Base-by-base conservation (phyloP, 129 eudicot species). In the Solidago caesia region DNA sequence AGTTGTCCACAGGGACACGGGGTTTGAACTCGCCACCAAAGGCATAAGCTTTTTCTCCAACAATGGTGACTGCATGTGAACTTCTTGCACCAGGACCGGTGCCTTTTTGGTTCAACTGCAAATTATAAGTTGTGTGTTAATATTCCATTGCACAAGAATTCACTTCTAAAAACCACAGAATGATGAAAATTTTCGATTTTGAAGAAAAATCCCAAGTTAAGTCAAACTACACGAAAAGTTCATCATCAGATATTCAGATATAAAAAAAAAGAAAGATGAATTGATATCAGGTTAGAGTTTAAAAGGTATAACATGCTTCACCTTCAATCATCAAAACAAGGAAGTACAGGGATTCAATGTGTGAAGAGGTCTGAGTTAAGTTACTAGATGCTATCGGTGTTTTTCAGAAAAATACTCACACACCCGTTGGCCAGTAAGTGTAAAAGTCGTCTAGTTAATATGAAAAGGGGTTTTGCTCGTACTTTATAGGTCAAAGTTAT, bases 21-120 rank as follows among this genome's bases (percentile, higher is more conserved):
- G 98, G 98, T 12, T 81, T 77, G 86, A 88, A 87, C 71, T 94
- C 98, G 10, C 98, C 97, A 41, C 98, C 98, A 71, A 94, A 94
- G 59, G 93, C 89, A 48, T 94, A 94, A 16, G 85, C 89, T 68
- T 91, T 94, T 45, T 82, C 80, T 51, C 96, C 97, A 55, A 91
- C 93, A 25, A 87, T 77, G 53, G 97, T 81, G 75, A 94, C 81
- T 42, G 97, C 91, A 72, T 94, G 98, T 33, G 98, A 94, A 82
- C 98, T 93, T 85, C 97, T 86, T 71, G 98, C 91, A 75, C 97
- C 98, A 2, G 98, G 98, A 9, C 92, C 96, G 11, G 74, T 53
- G 16, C 96, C 98, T 47, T 85, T 85, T 77, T 88, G 96, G 63
- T 88, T 84, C 77, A 93, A 75, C 98, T 94, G 85, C 85, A 82